Evolutionary conservation across 1,284 basidiomycete genomes (phyloP).

Genomic region (Cryptococcus sp.): DNA sequence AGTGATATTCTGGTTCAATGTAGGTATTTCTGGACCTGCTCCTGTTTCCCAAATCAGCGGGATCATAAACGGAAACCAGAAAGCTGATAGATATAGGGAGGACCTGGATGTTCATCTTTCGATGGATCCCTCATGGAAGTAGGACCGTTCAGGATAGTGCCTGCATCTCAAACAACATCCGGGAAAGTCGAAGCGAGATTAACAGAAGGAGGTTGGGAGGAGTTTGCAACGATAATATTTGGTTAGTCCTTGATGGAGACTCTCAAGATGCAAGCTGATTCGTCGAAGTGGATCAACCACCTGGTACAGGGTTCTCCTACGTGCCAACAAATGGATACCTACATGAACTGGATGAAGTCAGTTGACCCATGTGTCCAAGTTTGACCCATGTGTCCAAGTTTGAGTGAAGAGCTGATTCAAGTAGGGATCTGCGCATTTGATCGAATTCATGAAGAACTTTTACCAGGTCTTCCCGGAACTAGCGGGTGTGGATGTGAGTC

Average conservation of each 20-base stretch:
- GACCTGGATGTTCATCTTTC: constrained; percentile 93
- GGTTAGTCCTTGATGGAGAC: constrained; percentile 53
- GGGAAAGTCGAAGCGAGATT: constrained; percentile 72
- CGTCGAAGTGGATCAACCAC: constrained; percentile 83
- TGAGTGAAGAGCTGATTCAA: constrained; percentile 7
- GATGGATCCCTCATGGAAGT: constrained; percentile 98
- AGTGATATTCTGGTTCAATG: constrained; percentile 95
- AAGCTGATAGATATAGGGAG: constrained; percentile 57
- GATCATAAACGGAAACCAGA: not conserved
- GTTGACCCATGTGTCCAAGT: constrained; percentile 7
- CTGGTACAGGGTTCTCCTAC: constrained; percentile 90
- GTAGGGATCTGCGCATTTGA: constrained; percentile 74
- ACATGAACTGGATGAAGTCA: constrained; percentile 68
- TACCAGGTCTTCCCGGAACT: constrained; percentile 90
- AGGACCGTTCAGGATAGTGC: constrained; percentile 76
- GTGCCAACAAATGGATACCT: constrained; percentile 79
- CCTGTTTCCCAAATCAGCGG: too few relatives aligned
- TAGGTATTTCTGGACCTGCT: constrained; percentile 44
- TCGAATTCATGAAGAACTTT: constrained; percentile 81
- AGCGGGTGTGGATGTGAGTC: constrained; percentile 69
- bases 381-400: not conserved
- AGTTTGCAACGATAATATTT: constrained; percentile 94
- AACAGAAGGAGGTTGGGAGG: constrained; percentile 92
- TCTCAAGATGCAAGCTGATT: not conserved
- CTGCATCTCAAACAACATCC: constrained; percentile 29